These are phyloP conservation scores for Pilaira anomala DNA, from an alignment of 192 early-diverging fungal species.

Conservation along the genomic window DNA sequence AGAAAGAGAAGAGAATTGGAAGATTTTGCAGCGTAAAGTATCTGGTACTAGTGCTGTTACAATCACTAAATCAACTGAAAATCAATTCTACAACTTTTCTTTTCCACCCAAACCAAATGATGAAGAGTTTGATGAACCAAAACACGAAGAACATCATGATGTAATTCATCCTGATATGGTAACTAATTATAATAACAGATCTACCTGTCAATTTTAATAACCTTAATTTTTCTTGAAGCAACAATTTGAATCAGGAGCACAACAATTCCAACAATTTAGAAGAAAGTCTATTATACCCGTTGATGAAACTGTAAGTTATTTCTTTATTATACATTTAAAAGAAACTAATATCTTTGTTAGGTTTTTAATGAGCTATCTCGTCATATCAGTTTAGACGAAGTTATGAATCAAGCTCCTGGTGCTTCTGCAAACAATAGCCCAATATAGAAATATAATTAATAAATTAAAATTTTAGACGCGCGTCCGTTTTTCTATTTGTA, in stretches of 20 bases:
- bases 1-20: slow-evolving; percentile 81
- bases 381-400: slow-evolving; percentile 57
- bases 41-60: slow-evolving; percentile 23
- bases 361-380: slow-evolving; percentile 52
- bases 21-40: slow-evolving; percentile 60
- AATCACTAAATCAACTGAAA: not conserved
- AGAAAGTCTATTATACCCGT: slow-evolving; percentile 65
- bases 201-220: not conserved
- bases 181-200: not conserved
- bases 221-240: slow-evolving; percentile 27
- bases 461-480: not conserved
- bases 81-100: slow-evolving; percentile 12
- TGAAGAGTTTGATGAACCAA: slow-evolving; percentile 17
- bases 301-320: slow-evolving; percentile 49
- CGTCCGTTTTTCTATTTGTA: not conserved
- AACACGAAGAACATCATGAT: slow-evolving; percentile 19
- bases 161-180: slow-evolving; percentile 34
- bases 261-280: slow-evolving; percentile 51
- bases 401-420: slow-evolving; percentile 31
- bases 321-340: not conserved
- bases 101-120: slow-evolving; percentile 11
- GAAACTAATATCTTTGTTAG: slow-evolving; percentile 30
- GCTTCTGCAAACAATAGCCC: slow-evolving; percentile 12
- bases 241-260: slow-evolving; percentile 43
- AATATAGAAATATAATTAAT: not conserved